These are phyloP conservation scores for Candida andamanensis DNA, from an alignment of 805 yeast genomes.

Conservation along the genomic window DNA sequence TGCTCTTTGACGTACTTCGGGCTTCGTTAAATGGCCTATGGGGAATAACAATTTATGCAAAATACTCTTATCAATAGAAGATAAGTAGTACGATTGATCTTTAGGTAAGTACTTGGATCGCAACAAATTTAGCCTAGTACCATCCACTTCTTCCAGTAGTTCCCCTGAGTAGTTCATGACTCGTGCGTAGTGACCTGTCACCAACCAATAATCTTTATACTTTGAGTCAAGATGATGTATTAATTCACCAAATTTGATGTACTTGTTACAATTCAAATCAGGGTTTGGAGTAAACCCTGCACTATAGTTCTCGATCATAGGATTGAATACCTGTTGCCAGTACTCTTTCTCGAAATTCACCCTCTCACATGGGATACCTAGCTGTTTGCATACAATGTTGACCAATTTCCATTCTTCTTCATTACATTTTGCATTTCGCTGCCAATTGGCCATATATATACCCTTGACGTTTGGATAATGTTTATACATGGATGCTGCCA, in stretches of 20 bases:
- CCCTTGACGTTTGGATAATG: conserved; percentile 63
- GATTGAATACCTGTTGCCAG: conserved; percentile 89
- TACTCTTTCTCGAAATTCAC: conserved; percentile 86
- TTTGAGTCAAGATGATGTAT: conserved; percentile 45
- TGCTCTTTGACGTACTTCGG: conserved; percentile 70
- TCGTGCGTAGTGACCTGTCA: conserved; percentile 80
- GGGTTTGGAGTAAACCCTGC: conserved; percentile 90
- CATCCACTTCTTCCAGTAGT: conserved; percentile 9
- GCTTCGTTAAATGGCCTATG: conserved; percentile 71
- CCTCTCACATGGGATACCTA: conserved; percentile 66
- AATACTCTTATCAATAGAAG: conserved; percentile 50
- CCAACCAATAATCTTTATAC: conserved; percentile 68
- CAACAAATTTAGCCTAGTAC: too few relatives aligned
- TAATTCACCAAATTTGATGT: conserved; percentile 83
- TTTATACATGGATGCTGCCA: conserved; percentile 67
- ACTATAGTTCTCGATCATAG: conserved; percentile 74
- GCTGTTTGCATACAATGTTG: conserved; percentile 50
- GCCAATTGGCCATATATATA: conserved; percentile 93
- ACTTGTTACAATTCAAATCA: conserved; percentile 80
- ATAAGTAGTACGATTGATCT: conserved; percentile 89
- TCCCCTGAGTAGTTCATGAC: conserved; percentile 27
- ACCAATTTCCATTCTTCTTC: conserved; percentile 91
- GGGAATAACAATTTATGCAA: conserved; percentile 64
- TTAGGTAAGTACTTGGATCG: conserved; percentile 57
- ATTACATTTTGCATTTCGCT: conserved; percentile 59